These are phyloP conservation scores for Coelastrella sp. DNA, from an alignment of 139 green algal species.

Conservation along the genomic window DNA sequence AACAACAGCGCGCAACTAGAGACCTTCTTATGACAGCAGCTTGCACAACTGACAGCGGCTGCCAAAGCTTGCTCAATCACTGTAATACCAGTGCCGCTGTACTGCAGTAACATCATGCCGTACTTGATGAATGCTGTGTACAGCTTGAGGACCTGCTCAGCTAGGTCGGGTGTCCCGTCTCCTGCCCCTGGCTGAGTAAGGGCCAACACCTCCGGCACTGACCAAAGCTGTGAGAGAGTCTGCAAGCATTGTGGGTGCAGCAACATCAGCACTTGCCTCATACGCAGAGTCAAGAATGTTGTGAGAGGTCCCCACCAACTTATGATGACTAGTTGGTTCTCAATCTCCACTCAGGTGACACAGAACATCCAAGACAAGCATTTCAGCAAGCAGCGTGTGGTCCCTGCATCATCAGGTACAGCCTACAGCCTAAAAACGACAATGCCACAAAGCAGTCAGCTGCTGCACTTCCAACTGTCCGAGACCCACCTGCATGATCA, in stretches of 20 bases:
- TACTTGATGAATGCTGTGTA: not conserved
- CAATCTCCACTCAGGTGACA: no score
- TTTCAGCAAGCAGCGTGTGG: no score
- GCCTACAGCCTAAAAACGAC: no score
- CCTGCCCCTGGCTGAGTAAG: conserved; percentile 33
- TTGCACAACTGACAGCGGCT: conserved; percentile 40
- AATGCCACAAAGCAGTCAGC: no score
- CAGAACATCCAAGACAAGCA: no score
- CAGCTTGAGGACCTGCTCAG: conserved; percentile 12
- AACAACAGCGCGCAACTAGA: conserved; percentile 32
- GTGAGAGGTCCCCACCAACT: no score
- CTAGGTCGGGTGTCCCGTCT: conserved; percentile 14
- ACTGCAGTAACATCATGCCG: not conserved
- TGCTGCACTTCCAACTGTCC: not conserved
- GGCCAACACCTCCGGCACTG: conserved; percentile 1
- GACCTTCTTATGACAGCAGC: conserved; percentile 42
- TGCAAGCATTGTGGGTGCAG: not conserved
- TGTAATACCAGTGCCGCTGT: not conserved
- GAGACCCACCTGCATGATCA: conserved; percentile 12
- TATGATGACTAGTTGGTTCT: no score
- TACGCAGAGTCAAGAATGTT: no score
- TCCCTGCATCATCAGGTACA: no score
- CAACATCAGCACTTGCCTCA: not conserved
- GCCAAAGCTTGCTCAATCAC: not conserved
- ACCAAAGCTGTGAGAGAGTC: not conserved